phyloP scores from a whole-genome alignment of 257 asterid genomes.

The Scutellaria minor region DNA sequence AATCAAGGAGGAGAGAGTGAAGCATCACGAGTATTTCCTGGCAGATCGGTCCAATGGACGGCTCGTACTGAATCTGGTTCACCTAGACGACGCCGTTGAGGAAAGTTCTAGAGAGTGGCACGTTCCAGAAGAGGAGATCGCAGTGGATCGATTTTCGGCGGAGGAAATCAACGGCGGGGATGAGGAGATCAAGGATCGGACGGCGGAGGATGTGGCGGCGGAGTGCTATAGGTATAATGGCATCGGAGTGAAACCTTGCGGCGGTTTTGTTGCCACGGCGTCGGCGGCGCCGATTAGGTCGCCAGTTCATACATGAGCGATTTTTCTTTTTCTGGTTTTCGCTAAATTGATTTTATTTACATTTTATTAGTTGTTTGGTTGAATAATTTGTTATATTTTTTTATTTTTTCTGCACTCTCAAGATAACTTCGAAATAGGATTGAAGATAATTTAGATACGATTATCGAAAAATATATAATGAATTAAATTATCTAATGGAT shows the following conservation, averaged over 20 bases:
- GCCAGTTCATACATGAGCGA: slow-evolving; percentile 50
- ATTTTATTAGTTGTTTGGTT: background rate
- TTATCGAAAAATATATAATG: too few relatives aligned
- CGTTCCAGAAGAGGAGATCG: background rate
- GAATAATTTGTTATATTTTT: background rate
- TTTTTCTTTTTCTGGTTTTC: background rate
- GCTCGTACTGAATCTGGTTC: slow-evolving; percentile 57
- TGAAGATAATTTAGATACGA: background rate
- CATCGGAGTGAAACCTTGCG: slow-evolving; percentile 41
- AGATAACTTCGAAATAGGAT: background rate
- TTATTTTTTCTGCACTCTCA: background rate
- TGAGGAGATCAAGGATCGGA: slow-evolving; percentile 21
- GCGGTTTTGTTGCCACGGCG: slow-evolving; percentile 43
- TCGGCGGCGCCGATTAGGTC: slow-evolving; percentile 41
- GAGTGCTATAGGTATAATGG: slow-evolving; percentile 40
- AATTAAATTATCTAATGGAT: too few relatives aligned
- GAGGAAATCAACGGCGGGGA: slow-evolving; percentile 35
- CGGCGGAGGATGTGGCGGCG: slow-evolving; percentile 35
- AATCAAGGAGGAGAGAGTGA: slow-evolving; percentile 60
- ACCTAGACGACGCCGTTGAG: slow-evolving; percentile 39
- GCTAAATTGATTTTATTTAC: background rate
- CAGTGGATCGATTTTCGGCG: background rate
- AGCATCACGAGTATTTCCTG: slow-evolving; percentile 60
- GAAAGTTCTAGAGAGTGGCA: background rate
- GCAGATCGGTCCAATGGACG: slow-evolving; percentile 69